Evolutionary conservation across 2,329 filamentous ascomycete genomes (phyloP).

Genomic region (Diplodia scrobiculata): DNA sequence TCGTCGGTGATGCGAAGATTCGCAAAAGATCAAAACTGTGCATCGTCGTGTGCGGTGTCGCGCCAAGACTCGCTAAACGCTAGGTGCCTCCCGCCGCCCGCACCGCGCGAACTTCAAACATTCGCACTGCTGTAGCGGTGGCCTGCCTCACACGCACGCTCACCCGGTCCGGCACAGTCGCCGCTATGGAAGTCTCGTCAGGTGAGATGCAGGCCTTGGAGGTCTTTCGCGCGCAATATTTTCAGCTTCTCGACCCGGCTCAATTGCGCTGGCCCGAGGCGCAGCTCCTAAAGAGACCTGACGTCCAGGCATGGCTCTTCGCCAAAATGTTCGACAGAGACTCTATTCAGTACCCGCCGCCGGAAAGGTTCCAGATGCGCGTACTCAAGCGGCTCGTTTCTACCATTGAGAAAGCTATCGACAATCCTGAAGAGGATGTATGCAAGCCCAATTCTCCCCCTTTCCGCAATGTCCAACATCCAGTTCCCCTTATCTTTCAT

Average conservation of each 20-base stretch:
- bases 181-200: slow-evolving; percentile 8
- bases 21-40: slow-evolving; percentile 19
- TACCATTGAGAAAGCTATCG: slow-evolving; percentile 71
- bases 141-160: neutral
- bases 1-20: slow-evolving; percentile 27
- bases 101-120: slow-evolving; percentile 5
- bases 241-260: slow-evolving; percentile 69
- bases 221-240: slow-evolving; percentile 71
- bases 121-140: neutral
- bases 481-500: neutral
- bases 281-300: slow-evolving; percentile 59
- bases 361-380: slow-evolving; percentile 68
- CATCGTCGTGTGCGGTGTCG: slow-evolving; percentile 24
- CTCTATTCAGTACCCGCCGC: slow-evolving; percentile 60
- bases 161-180: neutral
- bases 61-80: slow-evolving; percentile 28
- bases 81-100: slow-evolving; percentile 16
- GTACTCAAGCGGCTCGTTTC: slow-evolving; percentile 72
- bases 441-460: slow-evolving; percentile 46
- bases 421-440: slow-evolving; percentile 87
- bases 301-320: slow-evolving; percentile 69
- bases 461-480: neutral
- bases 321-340: slow-evolving; percentile 65
- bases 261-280: slow-evolving; percentile 65
- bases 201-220: slow-evolving; percentile 37